phyloP scores from a whole-genome alignment of 1,139 yeast species.

The Lodderomyces metapsilosis region DNA sequence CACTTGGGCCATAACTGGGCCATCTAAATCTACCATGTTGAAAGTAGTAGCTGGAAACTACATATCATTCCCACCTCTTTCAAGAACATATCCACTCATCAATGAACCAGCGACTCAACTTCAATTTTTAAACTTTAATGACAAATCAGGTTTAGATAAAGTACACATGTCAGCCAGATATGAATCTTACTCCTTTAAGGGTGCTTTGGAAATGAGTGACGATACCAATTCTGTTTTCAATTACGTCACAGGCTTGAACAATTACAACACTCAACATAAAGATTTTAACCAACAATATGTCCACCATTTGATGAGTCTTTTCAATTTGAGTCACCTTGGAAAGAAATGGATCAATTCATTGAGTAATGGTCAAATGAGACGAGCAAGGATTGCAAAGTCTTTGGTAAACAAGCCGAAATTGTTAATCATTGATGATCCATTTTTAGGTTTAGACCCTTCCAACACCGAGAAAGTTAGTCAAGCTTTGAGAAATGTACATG shows the following conservation, averaged over 20 bases:
- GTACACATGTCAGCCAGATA: constrained; percentile 88
- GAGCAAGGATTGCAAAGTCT: constrained; percentile 83
- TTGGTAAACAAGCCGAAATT: constrained; percentile 63
- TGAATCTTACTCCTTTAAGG: constrained; percentile 70
- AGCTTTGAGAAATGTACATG: constrained; percentile 27
- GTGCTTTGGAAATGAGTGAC: constrained; percentile 52
- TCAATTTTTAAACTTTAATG: constrained; percentile 60
- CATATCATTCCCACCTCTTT: constrained; percentile 50
- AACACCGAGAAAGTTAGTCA: constrained; percentile 63
- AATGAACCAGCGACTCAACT: constrained; percentile 25
- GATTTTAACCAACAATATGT: constrained; percentile 25
- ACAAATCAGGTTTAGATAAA: constrained; percentile 51
- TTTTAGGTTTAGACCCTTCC: constrained; percentile 81
- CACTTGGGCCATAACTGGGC: constrained; percentile 38
- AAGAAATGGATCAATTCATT: constrained; percentile 81
- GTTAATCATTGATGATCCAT: constrained; percentile 84
- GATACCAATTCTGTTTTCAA: constrained; percentile 73
- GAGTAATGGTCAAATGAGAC: constrained; percentile 89
- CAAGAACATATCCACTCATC: constrained; percentile 55
- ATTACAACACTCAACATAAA: constrained; percentile 40
- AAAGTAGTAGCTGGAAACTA: constrained; percentile 36
- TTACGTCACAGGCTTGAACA: constrained; percentile 51
- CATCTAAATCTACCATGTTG: constrained; percentile 33
- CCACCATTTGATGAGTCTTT: constrained; percentile 41
- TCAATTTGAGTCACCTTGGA: constrained; percentile 57